These are phyloP conservation scores for Aciculosporium take DNA, from an alignment of 2,329 filamentous ascomycete species.

Conservation along the genomic window DNA sequence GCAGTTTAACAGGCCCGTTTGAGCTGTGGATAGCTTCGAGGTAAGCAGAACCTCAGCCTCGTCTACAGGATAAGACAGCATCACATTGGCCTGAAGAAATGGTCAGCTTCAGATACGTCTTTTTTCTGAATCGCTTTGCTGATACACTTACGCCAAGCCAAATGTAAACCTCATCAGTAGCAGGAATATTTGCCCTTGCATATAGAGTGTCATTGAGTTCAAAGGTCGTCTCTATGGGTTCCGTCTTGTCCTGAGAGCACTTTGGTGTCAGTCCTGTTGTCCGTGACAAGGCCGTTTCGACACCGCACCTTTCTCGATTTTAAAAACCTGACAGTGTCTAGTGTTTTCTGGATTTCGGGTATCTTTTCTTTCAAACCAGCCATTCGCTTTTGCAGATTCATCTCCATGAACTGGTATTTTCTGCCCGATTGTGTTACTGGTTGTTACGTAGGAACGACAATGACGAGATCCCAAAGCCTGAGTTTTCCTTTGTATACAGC, in stretches of 20 bases:
- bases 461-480: not conserved
- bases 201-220: conserved; percentile 94
- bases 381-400: conserved; percentile 74
- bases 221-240: conserved; percentile 81
- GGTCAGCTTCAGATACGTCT: not conserved
- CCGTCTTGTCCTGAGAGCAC: conserved; percentile 31
- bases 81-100: conserved; percentile 66
- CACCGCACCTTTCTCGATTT: conserved; percentile 52
- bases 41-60: conserved; percentile 71
- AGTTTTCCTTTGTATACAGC: too few species aligned
- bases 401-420: conserved; percentile 99
- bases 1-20: conserved; percentile 69
- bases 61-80: conserved; percentile 84
- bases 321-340: conserved; percentile 81
- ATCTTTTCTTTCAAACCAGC: conserved; percentile 83
- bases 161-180: conserved; percentile 82
- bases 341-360: conserved; percentile 89
- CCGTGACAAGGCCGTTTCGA: not conserved
- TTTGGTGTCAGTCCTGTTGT: not conserved
- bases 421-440: conserved; percentile 28
- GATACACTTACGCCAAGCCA: conserved; percentile 64
- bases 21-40: conserved; percentile 65
- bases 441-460: not conserved
- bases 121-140: not conserved
- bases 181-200: conserved; percentile 68